Base-by-base conservation (phyloP, 2,329 filamentous ascomycete species). In the Podosphaera fusca region DNA sequence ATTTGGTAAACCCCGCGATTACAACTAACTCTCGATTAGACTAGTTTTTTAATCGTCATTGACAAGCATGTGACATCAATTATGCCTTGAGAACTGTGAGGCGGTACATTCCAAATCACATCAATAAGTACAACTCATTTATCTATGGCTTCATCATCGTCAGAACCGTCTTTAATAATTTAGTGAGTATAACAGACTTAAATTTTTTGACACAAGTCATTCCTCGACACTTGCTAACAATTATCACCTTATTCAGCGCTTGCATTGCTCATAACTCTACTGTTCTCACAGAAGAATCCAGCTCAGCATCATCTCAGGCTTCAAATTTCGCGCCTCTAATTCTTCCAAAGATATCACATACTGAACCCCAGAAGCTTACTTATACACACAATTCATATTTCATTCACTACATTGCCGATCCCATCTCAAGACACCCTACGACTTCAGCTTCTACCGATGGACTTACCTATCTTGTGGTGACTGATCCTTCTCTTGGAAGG, bases 251-350 rank as follows among this genome's bases (percentile, higher is more conserved):
- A 38, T 21, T 7, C 53, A 95, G 88, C 73, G 83, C 87, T 63
- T 96, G 92, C 73, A 92, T 98, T 70, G 88, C 92, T 55, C 82
- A 96, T 73, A 84, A 92, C 67, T 86, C 81, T 57, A 96, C 89
- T 51, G 95, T 98, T 71, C 82, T 98, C 60, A 74, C 86, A 66
- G 92, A 98, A 73, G 90, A 94, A 74, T 94, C 87, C 54, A 82
- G 87, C 38, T 87, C 87, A 1, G 85, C 88, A 60, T 82, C 85
- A 8, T 87, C 84, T 47, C 81, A 87, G 63, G 85, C 87, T 58
- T 88, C 87, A 3, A 88, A 84, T 10, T 84, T 96, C 64, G 87
- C 90, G 63, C 92, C 88, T 50, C 76, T 95, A 64, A 88, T 98
- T 73, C 87, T 98, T 50, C 92, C 94, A 58, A 95, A 95, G 70